Conservation (phyloP, 805 yeast genomes). For the Kuraishia hungarica region DNA sequence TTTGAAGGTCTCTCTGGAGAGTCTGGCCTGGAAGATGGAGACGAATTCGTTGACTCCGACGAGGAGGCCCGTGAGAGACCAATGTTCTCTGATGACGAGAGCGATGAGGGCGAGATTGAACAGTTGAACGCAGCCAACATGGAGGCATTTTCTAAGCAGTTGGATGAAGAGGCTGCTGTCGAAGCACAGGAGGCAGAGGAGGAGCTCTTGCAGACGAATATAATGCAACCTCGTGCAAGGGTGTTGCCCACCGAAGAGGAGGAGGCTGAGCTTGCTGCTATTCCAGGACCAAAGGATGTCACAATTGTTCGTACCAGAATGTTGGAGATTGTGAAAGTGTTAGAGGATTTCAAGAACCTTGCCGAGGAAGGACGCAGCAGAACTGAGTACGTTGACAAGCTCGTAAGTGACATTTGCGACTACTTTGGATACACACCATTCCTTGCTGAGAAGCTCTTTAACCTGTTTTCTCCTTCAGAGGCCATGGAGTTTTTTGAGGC, state of each 20-base stretch:
- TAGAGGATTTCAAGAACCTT: conserved; percentile 78
- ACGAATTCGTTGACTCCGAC: conserved; percentile 51
- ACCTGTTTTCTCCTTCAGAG: conserved; percentile 88
- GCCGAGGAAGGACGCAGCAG: conserved; percentile 86
- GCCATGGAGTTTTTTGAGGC: conserved; percentile 99
- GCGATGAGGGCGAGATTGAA: conserved; percentile 56
- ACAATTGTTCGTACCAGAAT: conserved; percentile 85
- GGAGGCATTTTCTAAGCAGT: conserved; percentile 65
- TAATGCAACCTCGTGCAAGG: conserved; percentile 63
- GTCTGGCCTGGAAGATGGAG: conserved; percentile 22
- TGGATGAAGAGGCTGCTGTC: conserved; percentile 51
- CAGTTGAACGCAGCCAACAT: conserved; percentile 71
- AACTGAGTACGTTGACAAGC: conserved; percentile 69
- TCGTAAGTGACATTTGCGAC: conserved; percentile 78
- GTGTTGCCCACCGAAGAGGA: conserved; percentile 67
- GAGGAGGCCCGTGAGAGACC: conserved; percentile 56
- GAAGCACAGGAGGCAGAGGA: conserved; percentile 57
- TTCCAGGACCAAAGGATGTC: conserved; percentile 58
- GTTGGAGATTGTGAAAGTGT: conserved; percentile 89
- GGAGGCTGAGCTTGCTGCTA: conserved; percentile 45
- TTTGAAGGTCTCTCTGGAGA: conserved; percentile 19
- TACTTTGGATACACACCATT: conserved; percentile 91
- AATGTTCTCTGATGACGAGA: conserved; percentile 76
- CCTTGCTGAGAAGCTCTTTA: conserved; percentile 89
- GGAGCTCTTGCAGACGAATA: conserved; percentile 50